Base-by-base conservation (phyloP, 2,329 filamentous ascomycete species). In the Cercospora berteroae region DNA sequence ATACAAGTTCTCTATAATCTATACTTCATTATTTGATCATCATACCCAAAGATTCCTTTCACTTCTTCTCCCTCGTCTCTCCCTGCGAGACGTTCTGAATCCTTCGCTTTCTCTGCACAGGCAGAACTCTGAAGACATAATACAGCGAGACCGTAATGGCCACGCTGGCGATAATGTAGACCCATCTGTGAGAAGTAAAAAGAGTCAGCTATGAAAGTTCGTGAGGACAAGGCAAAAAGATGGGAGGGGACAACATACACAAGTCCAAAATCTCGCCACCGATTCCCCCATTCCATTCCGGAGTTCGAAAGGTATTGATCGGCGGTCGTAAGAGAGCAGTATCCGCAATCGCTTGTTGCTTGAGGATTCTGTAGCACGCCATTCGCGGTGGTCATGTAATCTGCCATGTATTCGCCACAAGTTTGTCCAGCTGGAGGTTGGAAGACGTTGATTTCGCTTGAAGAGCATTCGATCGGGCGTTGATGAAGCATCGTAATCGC, bases 401-500 rank as follows among this genome's bases (percentile, higher is more conserved):
- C 39, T 6, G 61, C 16, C 60, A 80, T 75, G 70, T 80, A 81
- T 5, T 76, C 58, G n/a, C 68, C 73, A 66, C 80, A 81, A 8
- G 70, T 78, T 57, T 70, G 65, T 18, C 86, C 86, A 0, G 80
- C n/a, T 0, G 85, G 83, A 0, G 91, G 88, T 10, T 85, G 77
- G 74, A 96, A 89, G 20, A 80, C 75, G 13, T 90, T 82, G 65
- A 87, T 83, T 77, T 96, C 93, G 74, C 89, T 90, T 3, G 77
- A 68, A 0, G 90, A 86, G 77, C 93, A 96, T 0, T 76, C 71
- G 25, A 94, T 88, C 0, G 80, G 62, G 0, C 86, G 87, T 71
- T 89, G 88, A 55, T 90, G 89, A 3, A 96, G 81, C 2, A 86
- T 90, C 0, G 86, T 86, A 0, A 89, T 85, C 0, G 93, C 78